Evolutionary conservation across 2,329 filamentous ascomycete species (phyloP), one percentile per base, ranked within the genome.

Genomic region (Apiospora pterosperma): DNA sequence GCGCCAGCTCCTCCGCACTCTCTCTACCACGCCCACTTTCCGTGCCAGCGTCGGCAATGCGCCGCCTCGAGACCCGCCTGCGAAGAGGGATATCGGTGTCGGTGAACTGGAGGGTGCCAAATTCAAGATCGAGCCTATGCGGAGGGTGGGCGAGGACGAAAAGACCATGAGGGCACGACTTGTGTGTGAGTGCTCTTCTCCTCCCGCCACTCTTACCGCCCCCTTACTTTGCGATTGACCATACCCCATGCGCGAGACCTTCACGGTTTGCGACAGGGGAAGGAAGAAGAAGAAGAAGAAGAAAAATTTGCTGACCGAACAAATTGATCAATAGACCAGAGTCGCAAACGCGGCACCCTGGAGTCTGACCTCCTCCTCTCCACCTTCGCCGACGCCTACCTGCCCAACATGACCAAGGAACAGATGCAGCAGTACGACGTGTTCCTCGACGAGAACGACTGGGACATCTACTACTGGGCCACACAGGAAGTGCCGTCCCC

Each of bases 401-500:
- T 99, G 25, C 82, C 84, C 52, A 81, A 81, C 67, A 97, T 99
- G 92, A 87, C 86, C 1, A 78, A 82, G 6, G 78, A 83, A 61
- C 91, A 96, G 75, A 88, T 98, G 71, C 79, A 86, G 71, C 88
- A 97, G 78, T 98, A 96, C 82, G 95, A 98, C 77, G 82, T 85
- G 34, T 96, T 99, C 82, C 88, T 99, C 64, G 96, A 99, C 79
- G 96, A 99, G 81, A 99, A 99, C 79, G 96, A 99, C 82, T 99
- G 96, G 96, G 96, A 99, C 77, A 97, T 99, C 67, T 99, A 99
- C 84, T 99, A 99, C 85, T 99, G 96, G 96, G 93, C 92, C 4
- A 99, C 96, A 19, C 96, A 99, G 79, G 89, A 93, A 71, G 84
- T 90, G 14, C 80, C 85, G 5, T 80, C 83, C 1, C 28, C 48